Base-by-base conservation (phyloP, 192 early-diverging fungal genomes). In the Coemansia sp. region DNA sequence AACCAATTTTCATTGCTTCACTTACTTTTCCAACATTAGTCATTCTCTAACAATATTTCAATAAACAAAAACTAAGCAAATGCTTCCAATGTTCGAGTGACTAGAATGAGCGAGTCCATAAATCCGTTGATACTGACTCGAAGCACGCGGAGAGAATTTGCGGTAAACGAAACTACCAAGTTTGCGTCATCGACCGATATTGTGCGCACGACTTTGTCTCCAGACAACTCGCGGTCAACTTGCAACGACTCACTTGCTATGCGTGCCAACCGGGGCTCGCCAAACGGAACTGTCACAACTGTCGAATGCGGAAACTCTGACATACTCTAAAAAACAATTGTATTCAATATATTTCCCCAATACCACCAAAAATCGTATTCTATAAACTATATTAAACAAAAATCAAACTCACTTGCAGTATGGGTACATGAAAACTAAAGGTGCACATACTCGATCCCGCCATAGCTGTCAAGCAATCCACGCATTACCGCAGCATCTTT, bases 81-180 rank as follows among this genome's bases (percentile, higher is more conserved):
- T 22, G 77, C 61, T 11, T 79, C 71, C n/a, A 79, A 16, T 9
- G 77, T 79, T 8, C 65, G 64, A 11, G 71, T 62, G 19, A 73
- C 71, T 5, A 79, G 67, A n/a, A 79, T 79, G 4, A 79, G 38
- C 43, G 76, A 79, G 22, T 79, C 71, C 76, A 79, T 79, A 23
- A 79, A 79, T 8, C 76, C 76, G 39, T 79, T 79, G 20, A 79
- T 51, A 47, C 69, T 69, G 14, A 79, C 76, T 3, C 76, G 66
- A 2, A 79, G 67, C 59, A 73, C 62, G 1, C 76, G 76, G 19
- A 70, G 48, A 0, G 63, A 65, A 0, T 63, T 56, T 4, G 71
- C 71, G 19, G 24, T 47, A 18, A 66, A 79, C 13, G 62, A 66
- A 5, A 62, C 67, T 10, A 73, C 23, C 3, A 79, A 50, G 1